Evolutionary conservation across 345 rosid genomes (phyloP).

Genomic region (Aegle marmelos): DNA sequence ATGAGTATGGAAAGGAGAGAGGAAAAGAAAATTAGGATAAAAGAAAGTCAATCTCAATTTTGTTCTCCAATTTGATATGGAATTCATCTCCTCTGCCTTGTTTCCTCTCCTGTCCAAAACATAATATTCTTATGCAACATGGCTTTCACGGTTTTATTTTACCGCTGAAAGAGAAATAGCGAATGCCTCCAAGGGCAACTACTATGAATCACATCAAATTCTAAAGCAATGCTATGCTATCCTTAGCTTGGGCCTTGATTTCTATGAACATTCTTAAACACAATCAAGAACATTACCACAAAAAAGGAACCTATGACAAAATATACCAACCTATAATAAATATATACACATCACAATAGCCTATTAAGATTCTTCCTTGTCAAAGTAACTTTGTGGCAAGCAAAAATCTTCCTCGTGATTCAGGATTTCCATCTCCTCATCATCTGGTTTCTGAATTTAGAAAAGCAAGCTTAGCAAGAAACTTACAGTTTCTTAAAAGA

Average conservation of each 20-base stretch:
- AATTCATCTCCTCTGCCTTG: no score
- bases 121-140: neutral
- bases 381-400: constrained; percentile 83
- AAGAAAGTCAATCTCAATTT: no score
- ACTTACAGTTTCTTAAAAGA: neutral
- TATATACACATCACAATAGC: constrained; percentile 8
- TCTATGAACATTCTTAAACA: constrained; percentile 11
- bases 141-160: neutral
- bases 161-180: neutral
- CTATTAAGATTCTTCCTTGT: constrained; percentile 60
- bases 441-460: constrained; percentile 75
- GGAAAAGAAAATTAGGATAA: no score
- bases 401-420: constrained; percentile 85
- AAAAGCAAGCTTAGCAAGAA: neutral
- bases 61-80: no score
- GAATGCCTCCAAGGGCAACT: constrained; percentile 3
- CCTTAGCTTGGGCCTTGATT: constrained; percentile 13
- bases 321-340: neutral
- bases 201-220: constrained; percentile 5
- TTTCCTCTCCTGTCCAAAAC: no score
- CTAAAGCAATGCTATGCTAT: constrained; percentile 5
- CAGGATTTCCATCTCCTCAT: constrained; percentile 76
- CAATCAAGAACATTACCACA: neutral
- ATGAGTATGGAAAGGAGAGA: no score
- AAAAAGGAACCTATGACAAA: neutral